phyloP scores from a whole-genome alignment of 768 basidiomycete species.

The Lyophyllum decastes region DNA sequence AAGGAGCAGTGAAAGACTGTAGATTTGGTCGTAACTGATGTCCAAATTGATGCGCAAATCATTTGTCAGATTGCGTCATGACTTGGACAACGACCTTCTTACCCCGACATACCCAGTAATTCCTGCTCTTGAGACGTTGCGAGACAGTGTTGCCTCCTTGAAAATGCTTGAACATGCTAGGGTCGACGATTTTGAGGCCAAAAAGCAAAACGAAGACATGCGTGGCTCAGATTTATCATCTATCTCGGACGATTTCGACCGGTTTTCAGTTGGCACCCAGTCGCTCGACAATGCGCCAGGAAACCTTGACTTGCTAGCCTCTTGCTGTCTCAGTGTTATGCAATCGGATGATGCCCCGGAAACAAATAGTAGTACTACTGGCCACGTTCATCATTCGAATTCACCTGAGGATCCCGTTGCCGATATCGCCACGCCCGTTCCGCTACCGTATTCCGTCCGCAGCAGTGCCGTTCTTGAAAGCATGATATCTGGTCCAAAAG shows the following conservation, averaged over 20 bases:
- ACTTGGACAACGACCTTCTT: too few relatives aligned
- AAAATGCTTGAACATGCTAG: neutral
- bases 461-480: constrained; percentile 27
- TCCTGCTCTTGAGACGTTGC: too few relatives aligned
- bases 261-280: neutral
- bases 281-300: neutral
- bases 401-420: neutral
- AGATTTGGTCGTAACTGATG: too few relatives aligned
- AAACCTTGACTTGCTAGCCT: neutral
- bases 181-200: neutral
- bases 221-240: neutral
- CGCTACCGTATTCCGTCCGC: constrained; percentile 29
- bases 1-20: too few relatives aligned
- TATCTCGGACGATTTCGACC: neutral
- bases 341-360: neutral
- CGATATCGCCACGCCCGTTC: constrained; percentile 30
- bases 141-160: too few relatives aligned
- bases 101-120: too few relatives aligned
- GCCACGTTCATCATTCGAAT: neutral
- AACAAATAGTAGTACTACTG: neutral
- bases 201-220: neutral
- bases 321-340: neutral
- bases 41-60: too few relatives aligned
- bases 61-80: too few relatives aligned
- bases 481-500: constrained; percentile 29